These are phyloP conservation scores for Passiflora organensis DNA, from an alignment of 345 rosid genomes.

Conservation along the genomic window DNA sequence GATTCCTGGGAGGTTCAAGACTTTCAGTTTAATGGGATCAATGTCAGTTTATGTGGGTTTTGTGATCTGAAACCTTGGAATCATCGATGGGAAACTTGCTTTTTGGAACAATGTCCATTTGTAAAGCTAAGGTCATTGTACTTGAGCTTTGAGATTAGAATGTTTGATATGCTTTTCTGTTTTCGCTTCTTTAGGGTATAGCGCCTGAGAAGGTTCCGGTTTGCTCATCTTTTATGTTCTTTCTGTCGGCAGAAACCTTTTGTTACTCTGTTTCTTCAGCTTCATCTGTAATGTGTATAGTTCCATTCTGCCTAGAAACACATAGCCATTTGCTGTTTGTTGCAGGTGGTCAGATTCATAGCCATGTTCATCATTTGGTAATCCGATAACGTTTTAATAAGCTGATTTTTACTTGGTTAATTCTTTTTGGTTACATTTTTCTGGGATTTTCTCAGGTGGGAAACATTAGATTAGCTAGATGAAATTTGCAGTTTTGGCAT, in stretches of 20 bases:
- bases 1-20: conserved; percentile 29
- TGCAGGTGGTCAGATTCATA: background rate
- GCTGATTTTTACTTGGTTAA: background rate
- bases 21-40: conserved; percentile 26
- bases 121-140: conserved; percentile 24
- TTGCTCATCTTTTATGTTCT: background rate
- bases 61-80: conserved; percentile 30
- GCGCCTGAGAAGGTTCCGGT: conserved; percentile 6
- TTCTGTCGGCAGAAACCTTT: background rate
- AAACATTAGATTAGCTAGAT: no score
- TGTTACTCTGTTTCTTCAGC: conserved; percentile 8
- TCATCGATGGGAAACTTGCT: conserved; percentile 20
- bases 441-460: no score
- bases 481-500: no score
- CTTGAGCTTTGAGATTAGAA: conserved; percentile 9
- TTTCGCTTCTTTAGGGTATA: background rate
- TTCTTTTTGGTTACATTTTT: background rate
- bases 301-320: background rate
- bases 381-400: background rate
- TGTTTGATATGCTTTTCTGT: background rate
- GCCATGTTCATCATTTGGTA: background rate
- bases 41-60: conserved; percentile 18
- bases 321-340: background rate
- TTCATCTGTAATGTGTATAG: background rate
- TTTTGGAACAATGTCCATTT: conserved; percentile 22